phyloP scores from a whole-genome alignment of 2,329 filamentous ascomycete species.

The Talaromyces sp. region DNA sequence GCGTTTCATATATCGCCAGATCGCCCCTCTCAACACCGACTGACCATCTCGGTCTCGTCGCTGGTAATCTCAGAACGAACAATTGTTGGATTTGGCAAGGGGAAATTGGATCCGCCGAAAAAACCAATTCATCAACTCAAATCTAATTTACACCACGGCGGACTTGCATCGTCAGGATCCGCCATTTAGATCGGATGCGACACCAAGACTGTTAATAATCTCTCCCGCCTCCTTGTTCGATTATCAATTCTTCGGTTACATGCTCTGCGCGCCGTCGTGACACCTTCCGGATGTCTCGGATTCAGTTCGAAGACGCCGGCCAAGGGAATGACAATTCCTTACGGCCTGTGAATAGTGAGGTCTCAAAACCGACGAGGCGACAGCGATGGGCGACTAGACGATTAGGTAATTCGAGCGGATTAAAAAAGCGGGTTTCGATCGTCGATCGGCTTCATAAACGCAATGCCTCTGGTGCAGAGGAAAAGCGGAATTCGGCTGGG shows the following conservation, averaged over 20 bases:
- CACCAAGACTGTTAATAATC: neutral
- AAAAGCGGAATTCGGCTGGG: constrained; percentile 59
- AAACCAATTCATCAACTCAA: neutral
- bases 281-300: constrained; percentile 37
- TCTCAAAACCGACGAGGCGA: constrained; percentile 67
- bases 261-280: neutral
- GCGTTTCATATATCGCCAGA: constrained; percentile 10
- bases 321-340: constrained; percentile 30
- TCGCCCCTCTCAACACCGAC: neutral
- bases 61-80: neutral
- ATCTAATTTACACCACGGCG: neutral
- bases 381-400: constrained; percentile 97
- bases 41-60: neutral
- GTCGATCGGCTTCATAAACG: constrained; percentile 70
- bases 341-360: constrained; percentile 42
- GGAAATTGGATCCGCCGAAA: neutral
- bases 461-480: constrained; percentile 60
- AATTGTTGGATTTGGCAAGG: neutral
- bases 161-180: constrained; percentile 15
- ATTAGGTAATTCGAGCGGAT: constrained; percentile 70
- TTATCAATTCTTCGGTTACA: neutral
- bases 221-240: neutral
- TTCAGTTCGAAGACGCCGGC: constrained; percentile 35
- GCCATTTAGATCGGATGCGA: constrained; percentile 14
- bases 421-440: constrained; percentile 77